phyloP scores from a whole-genome alignment of 148 eudicot species.

The Nyssa sinensis region DNA sequence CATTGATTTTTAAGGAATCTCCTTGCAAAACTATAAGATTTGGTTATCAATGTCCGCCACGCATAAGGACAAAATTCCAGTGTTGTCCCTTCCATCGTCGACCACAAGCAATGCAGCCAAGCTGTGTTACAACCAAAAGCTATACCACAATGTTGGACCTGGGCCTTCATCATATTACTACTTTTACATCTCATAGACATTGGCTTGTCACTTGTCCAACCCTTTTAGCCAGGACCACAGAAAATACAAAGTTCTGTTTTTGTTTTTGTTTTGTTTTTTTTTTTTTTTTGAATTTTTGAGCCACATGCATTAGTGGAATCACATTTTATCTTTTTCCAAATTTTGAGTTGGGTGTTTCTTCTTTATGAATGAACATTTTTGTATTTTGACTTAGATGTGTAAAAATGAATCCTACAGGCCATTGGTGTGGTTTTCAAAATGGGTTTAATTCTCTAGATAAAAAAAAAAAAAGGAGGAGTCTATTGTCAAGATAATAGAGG shows the following conservation, averaged over 20 bases:
- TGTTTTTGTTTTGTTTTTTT: no score
- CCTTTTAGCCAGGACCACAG: not conserved
- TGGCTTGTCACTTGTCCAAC: constrained; percentile 2
- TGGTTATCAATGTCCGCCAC: not conserved
- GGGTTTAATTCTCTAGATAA: no score
- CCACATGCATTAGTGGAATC: not conserved
- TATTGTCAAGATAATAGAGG: no score
- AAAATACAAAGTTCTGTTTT: not conserved
- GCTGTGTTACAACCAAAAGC: not conserved
- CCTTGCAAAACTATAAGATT: not conserved
- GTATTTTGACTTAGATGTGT: no score
- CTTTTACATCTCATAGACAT: not conserved
- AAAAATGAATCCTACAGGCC: no score
- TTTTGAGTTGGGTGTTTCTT: no score
- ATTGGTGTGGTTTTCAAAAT: no score
- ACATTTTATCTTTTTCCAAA: no score
- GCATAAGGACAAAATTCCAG: constrained; percentile 9
- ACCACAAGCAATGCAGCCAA: not conserved
- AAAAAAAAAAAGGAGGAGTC: no score
- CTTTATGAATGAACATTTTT: no score
- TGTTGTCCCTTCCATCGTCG: constrained; percentile 2
- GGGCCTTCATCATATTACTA: not conserved
- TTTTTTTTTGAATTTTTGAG: no score
- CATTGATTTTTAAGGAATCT: constrained; percentile 6
- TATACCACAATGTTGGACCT: not conserved